phyloP scores from a whole-genome alignment of 495 filamentous ascomycete genomes.

The Xylaria curta region DNA sequence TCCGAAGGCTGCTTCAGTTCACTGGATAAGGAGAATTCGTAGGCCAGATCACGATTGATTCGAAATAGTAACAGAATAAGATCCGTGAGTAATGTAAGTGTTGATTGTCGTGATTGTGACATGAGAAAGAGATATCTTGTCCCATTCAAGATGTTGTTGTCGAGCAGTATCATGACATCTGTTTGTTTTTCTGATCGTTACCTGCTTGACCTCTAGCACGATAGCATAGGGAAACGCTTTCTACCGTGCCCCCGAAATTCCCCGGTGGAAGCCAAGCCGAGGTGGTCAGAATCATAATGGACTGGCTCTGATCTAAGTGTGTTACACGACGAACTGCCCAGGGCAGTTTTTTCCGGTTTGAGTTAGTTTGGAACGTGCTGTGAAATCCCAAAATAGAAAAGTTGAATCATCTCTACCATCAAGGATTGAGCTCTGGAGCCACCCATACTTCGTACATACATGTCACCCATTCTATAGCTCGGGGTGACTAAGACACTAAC shows the following conservation, averaged over 20 bases:
- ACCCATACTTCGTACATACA: neutral
- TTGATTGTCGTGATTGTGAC: neutral
- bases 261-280: constrained; percentile 6
- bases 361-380: neutral
- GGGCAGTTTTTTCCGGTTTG: neutral
- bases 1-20: constrained; percentile 8
- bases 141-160: neutral
- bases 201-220: constrained; percentile 13
- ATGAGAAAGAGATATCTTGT: constrained; percentile 2
- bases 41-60: neutral
- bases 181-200: constrained; percentile 10
- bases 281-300: neutral
- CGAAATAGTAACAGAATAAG: constrained; percentile 4
- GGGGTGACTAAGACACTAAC: constrained; percentile 5
- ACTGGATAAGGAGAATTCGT: neutral
- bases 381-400: constrained; percentile 15
- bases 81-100: neutral
- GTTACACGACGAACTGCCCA: constrained; percentile 16
- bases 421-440: neutral
- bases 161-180: constrained; percentile 8
- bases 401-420: neutral
- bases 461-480: neutral
- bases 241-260: constrained; percentile 5
- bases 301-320: neutral
- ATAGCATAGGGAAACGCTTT: neutral